Conservation (phyloP, 306 rosid genomes). For the Ormosia emarginata region DNA sequence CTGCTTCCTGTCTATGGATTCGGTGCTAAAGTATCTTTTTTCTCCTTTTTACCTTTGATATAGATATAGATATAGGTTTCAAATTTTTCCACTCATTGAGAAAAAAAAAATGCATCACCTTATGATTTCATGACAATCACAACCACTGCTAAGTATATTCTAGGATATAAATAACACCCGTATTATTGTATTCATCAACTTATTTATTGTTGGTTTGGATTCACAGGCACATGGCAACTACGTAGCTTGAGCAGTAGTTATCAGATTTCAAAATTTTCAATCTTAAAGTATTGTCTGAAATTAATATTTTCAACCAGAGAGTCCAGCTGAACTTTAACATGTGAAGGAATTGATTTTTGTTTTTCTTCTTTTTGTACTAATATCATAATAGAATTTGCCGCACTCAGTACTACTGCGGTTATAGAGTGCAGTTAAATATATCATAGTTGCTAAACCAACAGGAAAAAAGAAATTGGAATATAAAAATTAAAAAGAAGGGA, state of each 20-base stretch:
- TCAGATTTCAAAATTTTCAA: conserved; percentile 15
- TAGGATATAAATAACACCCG: not conserved
- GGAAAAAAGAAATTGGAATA: not conserved
- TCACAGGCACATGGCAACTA: conserved; percentile 49
- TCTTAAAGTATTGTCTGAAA: not conserved
- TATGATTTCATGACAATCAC: conserved; percentile 15
- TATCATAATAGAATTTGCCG: not conserved
- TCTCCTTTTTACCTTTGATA: not conserved
- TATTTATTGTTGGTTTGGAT: conserved; percentile 33
- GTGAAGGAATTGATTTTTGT: conserved; percentile 27
- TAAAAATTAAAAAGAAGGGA: not conserved
- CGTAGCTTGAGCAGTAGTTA: conserved; percentile 33
- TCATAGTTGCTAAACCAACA: not conserved
- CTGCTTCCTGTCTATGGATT: conserved; percentile 7
- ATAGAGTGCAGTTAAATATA: not conserved
- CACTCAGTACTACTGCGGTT: not conserved
- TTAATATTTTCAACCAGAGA: not conserved
- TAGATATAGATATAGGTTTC: not conserved
- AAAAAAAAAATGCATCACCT: not conserved
- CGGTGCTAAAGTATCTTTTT: conserved; percentile 28
- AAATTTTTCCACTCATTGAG: not conserved
- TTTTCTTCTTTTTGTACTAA: not conserved
- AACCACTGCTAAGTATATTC: not conserved
- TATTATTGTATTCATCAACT: not conserved
- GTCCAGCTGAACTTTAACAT: conserved; percentile 28